Evolutionary conservation across 2,329 filamentous ascomycete genomes (phyloP).

Genomic region (Cladophialophora psammophila): DNA sequence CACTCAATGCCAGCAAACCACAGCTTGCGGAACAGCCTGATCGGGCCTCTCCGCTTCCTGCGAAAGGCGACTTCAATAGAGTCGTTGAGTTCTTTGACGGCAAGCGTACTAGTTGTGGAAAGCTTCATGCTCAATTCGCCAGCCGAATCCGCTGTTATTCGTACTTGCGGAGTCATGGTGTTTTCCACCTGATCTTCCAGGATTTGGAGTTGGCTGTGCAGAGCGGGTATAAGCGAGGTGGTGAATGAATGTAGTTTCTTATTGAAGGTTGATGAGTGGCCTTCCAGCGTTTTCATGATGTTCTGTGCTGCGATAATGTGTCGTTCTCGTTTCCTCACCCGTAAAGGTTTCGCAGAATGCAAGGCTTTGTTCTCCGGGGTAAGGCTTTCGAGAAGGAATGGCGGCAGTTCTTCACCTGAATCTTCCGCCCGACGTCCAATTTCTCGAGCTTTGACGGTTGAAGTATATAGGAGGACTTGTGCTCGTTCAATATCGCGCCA

Average conservation of each 20-base stretch:
- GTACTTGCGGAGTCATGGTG: constrained; percentile 65
- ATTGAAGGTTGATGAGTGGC: constrained; percentile 54
- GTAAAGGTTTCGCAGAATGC: constrained; percentile 42
- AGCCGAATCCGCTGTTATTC: constrained; percentile 75
- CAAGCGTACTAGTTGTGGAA: constrained; percentile 76
- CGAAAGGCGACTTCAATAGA: constrained; percentile 73
- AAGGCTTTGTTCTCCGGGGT: constrained; percentile 44
- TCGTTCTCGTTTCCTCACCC: constrained; percentile 57
- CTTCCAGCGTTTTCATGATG: constrained; percentile 55
- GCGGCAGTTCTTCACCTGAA: constrained; percentile 35
- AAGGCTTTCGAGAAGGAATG: constrained; percentile 47
- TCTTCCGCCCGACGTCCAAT: constrained; percentile 71
- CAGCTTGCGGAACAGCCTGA: constrained; percentile 74
- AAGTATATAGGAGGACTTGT: constrained; percentile 76
- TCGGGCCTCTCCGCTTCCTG: constrained; percentile 71
- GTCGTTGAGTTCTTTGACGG: constrained; percentile 81
- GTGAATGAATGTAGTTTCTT: constrained; percentile 52
- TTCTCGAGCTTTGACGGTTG: constrained; percentile 88
- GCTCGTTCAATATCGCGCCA: constrained; percentile 82
- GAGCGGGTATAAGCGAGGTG: constrained; percentile 51
- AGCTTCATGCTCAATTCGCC: constrained; percentile 80
- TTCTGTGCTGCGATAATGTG: constrained; percentile 62
- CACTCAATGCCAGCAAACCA: constrained; percentile 88
- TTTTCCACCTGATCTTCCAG: constrained; percentile 58
- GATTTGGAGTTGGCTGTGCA: constrained; percentile 54